A percentile compares a stretch with the other conserved stretches of the same genome.
These are phyloP conservation scores for Chlorencoelia australis DNA, from an alignment of 2,329 filamentous ascomycete genomes.

Conservation along the genomic window DNA sequence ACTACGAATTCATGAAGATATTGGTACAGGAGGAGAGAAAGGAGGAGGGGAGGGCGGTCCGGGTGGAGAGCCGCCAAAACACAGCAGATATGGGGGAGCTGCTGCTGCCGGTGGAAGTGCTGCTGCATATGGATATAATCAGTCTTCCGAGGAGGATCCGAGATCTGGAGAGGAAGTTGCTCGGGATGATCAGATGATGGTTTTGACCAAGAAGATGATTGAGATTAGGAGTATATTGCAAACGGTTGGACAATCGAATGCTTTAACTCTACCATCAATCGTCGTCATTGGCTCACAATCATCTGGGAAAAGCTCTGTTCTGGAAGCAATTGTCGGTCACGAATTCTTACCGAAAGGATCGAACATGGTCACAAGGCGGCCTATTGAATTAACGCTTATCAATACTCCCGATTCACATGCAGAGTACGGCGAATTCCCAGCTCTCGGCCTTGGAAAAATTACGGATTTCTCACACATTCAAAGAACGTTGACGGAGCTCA, in stretches of 20 bases:
- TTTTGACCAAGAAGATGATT: constrained; percentile 98
- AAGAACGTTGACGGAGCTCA: constrained; percentile 86
- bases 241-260: constrained; percentile 82
- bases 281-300: constrained; percentile 99
- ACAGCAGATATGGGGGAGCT: constrained; percentile 49
- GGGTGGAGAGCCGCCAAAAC: constrained; percentile 40
- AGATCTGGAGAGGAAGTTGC: constrained; percentile 55
- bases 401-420: constrained; percentile 81
- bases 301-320: constrained; percentile 92
- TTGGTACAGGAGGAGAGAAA: constrained; percentile 35
- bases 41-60: constrained; percentile 30
- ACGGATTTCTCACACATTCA: constrained; percentile 90
- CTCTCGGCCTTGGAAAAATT: constrained; percentile 79
- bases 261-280: constrained; percentile 84
- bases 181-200: constrained; percentile 98
- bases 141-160: constrained; percentile 54
- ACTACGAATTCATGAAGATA: constrained; percentile 50
- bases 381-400: constrained; percentile 91
- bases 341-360: constrained; percentile 96
- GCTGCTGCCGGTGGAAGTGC: constrained; percentile 62
- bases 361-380: constrained; percentile 95
- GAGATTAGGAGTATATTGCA: constrained; percentile 90
- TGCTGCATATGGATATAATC: constrained; percentile 69
- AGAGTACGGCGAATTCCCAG: constrained; percentile 95
- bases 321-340: constrained; percentile 95